Percentiles rank a stretch among this genome's conserved stretches.
Evolutionary conservation across 2,329 filamentous ascomycete genomes (phyloP).

Genomic region (Neoscytalidium dimidiatum): DNA sequence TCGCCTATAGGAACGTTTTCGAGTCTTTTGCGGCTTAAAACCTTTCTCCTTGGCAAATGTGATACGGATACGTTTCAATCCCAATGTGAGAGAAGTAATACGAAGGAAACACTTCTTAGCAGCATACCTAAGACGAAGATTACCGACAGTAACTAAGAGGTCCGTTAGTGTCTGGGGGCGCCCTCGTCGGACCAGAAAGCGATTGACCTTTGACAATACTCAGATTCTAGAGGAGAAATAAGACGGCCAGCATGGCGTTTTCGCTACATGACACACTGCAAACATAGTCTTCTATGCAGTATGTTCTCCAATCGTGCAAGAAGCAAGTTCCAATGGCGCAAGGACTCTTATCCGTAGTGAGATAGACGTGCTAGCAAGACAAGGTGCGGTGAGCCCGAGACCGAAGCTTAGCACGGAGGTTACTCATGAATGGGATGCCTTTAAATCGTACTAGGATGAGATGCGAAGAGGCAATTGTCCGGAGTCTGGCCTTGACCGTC

Average conservation of each 20-base stretch:
- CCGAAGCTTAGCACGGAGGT: slow-evolving; percentile 5
- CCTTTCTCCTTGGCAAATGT: neutral
- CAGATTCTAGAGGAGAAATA: neutral
- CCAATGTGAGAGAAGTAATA: neutral
- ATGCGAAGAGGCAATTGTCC: neutral
- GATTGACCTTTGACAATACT: neutral
- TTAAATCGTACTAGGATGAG: neutral
- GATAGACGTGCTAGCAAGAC: no score
- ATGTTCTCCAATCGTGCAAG: no score
- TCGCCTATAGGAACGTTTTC: neutral
- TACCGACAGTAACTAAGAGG: no score
- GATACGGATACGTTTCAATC: neutral
- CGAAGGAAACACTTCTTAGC: no score
- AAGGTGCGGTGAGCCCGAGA: neutral
- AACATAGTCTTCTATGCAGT: no score
- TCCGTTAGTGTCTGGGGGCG: no score
- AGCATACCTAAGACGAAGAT: no score
- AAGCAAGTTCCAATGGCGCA: neutral
- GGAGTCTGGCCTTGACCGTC: neutral
- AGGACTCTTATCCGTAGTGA: neutral
- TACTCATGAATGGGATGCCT: neutral
- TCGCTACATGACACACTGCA: neutral
- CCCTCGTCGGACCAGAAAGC: no score
- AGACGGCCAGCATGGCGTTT: neutral
- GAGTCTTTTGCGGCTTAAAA: neutral